These are phyloP conservation scores for Ramularia endophylla DNA, from an alignment of 2,329 filamentous ascomycete genomes.

Conservation along the genomic window DNA sequence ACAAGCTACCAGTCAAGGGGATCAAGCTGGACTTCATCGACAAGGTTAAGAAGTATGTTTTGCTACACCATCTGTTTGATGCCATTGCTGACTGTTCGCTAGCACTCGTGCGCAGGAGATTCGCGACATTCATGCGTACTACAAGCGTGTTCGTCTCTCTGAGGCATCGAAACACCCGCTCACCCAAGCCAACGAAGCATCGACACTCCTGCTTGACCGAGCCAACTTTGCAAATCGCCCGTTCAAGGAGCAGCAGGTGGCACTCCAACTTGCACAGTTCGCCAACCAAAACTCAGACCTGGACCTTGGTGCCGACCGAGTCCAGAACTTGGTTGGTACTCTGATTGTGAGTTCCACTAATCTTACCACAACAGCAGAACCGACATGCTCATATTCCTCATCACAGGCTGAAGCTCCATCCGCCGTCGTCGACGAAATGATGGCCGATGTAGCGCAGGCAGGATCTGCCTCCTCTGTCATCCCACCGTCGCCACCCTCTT, in stretches of 20 bases:
- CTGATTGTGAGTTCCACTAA: slow-evolving; percentile 52
- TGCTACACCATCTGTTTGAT: not conserved
- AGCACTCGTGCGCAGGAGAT: slow-evolving; percentile 21
- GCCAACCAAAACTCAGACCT: slow-evolving; percentile 46
- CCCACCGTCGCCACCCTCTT: slow-evolving; percentile 24
- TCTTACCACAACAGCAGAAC: slow-evolving; percentile 4
- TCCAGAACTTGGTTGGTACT: slow-evolving; percentile 50
- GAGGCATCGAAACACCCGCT: slow-evolving; percentile 15
- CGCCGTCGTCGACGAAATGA: slow-evolving; percentile 36
- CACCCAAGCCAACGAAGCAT: slow-evolving; percentile 27
- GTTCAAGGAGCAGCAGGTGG: slow-evolving; percentile 61
- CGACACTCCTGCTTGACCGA: slow-evolving; percentile 22
- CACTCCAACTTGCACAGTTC: slow-evolving; percentile 57
- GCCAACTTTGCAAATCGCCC: slow-evolving; percentile 40
- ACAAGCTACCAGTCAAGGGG: slow-evolving; percentile 40
- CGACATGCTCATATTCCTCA: not conserved
- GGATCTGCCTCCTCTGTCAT: slow-evolving; percentile 19
- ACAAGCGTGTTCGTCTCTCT: slow-evolving; percentile 12
- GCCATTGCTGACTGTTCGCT: slow-evolving; percentile 9
- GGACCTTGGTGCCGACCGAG: slow-evolving; percentile 41
- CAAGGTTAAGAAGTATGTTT: slow-evolving; percentile 46
- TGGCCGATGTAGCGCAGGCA: slow-evolving; percentile 23
- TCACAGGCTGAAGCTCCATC: slow-evolving; percentile 36
- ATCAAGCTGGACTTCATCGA: slow-evolving; percentile 56
- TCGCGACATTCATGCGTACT: slow-evolving; percentile 16